These are phyloP conservation scores for Sarocladium oryzae DNA, from an alignment of 2,329 filamentous ascomycete species.

Conservation along the genomic window DNA sequence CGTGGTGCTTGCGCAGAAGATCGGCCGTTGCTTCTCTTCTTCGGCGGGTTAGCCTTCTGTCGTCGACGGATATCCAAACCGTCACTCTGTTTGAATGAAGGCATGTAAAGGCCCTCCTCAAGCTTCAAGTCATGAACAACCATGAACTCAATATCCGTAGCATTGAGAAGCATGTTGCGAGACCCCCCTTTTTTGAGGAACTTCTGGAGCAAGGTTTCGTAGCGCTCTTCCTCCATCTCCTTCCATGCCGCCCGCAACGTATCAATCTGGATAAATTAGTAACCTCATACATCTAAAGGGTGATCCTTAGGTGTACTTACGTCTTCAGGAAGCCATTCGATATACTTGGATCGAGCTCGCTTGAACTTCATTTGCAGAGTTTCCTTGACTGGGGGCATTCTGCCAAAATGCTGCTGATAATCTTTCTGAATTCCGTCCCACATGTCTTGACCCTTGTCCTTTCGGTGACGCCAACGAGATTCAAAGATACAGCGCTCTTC, in stretches of 20 bases:
- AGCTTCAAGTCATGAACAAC: conserved; percentile 37
- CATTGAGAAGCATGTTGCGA: conserved; percentile 40
- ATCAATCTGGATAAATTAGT: conserved; percentile 27
- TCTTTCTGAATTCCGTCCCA: conserved; percentile 46
- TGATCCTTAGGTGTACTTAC: conserved; percentile 29
- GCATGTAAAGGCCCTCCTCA: conserved; percentile 31
- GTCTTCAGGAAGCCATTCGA: conserved; percentile 42
- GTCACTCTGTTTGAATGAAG: conserved; percentile 24
- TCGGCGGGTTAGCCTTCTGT: conserved; percentile 30
- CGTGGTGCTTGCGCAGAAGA: not conserved
- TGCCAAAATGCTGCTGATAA: conserved; percentile 30
- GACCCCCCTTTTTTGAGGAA: conserved; percentile 47
- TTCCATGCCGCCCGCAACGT: conserved; percentile 33
- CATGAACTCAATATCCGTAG: conserved; percentile 42
- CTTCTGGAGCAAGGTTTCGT: conserved; percentile 32
- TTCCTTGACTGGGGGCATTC: conserved; percentile 34
- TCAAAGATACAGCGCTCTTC: conserved; percentile 44
- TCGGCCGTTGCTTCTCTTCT: conserved; percentile 20
- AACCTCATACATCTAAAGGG: not conserved
- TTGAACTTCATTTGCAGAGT: conserved; percentile 52
- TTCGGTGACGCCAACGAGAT: conserved; percentile 37
- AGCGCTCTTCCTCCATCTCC: conserved; percentile 36
- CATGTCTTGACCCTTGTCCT: conserved; percentile 50
- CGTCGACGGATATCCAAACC: conserved; percentile 32
- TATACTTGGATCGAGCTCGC: conserved; percentile 41